phyloP scores from a whole-genome alignment of 2,329 filamentous ascomycete genomes.

The Paracorniculantispora psalliotae region DNA sequence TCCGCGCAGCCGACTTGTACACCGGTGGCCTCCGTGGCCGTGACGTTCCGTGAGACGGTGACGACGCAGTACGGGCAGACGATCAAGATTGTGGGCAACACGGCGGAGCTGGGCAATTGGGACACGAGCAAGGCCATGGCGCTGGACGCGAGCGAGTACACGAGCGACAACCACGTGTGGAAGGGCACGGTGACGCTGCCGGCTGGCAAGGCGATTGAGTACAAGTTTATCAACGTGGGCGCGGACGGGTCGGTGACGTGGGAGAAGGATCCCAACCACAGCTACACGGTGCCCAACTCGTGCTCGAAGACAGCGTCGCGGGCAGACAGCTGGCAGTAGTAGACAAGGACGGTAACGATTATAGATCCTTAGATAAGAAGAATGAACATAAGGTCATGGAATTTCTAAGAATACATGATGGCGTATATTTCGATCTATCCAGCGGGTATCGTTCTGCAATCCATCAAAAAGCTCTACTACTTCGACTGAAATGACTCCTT shows the following conservation, averaged over 20 bases:
- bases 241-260: conserved; percentile 52
- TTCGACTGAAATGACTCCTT: conserved; percentile 32
- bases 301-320: conserved; percentile 25
- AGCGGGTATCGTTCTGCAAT: background rate
- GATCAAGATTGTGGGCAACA: conserved; percentile 60
- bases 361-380: too few species aligned
- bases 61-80: conserved; percentile 57
- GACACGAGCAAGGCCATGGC: conserved; percentile 47
- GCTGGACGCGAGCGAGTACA: conserved; percentile 56
- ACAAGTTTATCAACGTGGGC: conserved; percentile 63
- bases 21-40: conserved; percentile 42
- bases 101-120: conserved; percentile 59
- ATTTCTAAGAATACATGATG: too few species aligned
- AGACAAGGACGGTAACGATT: too few species aligned
- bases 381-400: too few species aligned
- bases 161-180: conserved; percentile 57
- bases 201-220: conserved; percentile 53
- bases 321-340: conserved; percentile 29
- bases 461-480: background rate
- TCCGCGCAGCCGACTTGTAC: conserved; percentile 27
- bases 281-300: conserved; percentile 27
- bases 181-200: conserved; percentile 48
- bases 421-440: too few species aligned
- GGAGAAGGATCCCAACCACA: conserved; percentile 57
- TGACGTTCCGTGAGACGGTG: conserved; percentile 58